Conservation (phyloP, 2,329 filamentous ascomycete genomes). For the Hymenoscyphus infarciens region DNA sequence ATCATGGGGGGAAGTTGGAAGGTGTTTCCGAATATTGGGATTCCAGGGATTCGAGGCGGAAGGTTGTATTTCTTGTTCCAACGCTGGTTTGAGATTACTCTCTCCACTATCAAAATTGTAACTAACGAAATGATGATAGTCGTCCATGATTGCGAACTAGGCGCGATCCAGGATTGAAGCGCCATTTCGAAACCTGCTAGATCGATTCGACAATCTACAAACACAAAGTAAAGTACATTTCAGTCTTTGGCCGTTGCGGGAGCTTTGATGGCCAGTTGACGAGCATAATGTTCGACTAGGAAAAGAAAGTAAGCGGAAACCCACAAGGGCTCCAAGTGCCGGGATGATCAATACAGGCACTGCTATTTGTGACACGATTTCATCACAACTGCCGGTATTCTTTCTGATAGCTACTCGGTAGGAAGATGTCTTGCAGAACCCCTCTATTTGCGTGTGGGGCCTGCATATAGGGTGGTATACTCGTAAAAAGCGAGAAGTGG, state of each 20-base stretch:
- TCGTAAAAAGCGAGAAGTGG: neutral
- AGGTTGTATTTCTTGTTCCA: slow-evolving; percentile 23
- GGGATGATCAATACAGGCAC: too few relatives aligned
- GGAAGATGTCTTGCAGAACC: neutral
- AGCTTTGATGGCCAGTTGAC: too few relatives aligned
- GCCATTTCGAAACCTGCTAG: neutral
- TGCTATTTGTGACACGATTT: too few relatives aligned
- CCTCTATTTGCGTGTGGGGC: slow-evolving; percentile 1
- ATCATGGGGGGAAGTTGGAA: slow-evolving; percentile 23
- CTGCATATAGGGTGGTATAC: neutral
- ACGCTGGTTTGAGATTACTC: slow-evolving; percentile 21
- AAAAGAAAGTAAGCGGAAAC: too few relatives aligned
- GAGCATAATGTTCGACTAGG: too few relatives aligned
- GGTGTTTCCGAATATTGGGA: slow-evolving; percentile 26
- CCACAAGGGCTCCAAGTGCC: too few relatives aligned
- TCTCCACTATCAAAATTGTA: slow-evolving; percentile 14
- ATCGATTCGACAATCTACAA: too few relatives aligned
- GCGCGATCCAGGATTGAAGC: neutral
- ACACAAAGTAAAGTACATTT: too few relatives aligned
- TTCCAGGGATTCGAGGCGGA: slow-evolving; percentile 21
- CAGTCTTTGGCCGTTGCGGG: too few relatives aligned
- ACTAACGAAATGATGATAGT: slow-evolving; percentile 11
- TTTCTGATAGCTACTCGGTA: neutral
- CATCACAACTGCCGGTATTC: too few relatives aligned
- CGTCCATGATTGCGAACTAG: slow-evolving; percentile 2